Conservation (phyloP, 2,329 filamentous ascomycete species). For the Ambrosiella beaveri region DNA sequence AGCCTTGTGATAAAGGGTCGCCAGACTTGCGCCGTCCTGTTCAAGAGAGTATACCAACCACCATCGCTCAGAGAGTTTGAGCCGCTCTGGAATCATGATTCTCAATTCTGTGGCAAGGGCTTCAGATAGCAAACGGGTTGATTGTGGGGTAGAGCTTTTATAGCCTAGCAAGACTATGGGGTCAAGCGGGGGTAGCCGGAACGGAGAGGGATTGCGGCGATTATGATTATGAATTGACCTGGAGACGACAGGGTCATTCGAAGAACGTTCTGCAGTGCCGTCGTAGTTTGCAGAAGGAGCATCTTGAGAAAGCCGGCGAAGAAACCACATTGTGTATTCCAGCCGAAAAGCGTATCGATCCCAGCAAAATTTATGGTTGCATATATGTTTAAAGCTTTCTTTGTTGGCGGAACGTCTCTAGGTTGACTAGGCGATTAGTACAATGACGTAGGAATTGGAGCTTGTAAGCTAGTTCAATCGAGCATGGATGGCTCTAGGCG, state of each 20-base stretch:
- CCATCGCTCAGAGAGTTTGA: conserved; percentile 83
- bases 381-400: background rate
- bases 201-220: conserved; percentile 52
- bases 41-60: conserved; percentile 74
- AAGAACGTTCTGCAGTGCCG: conserved; percentile 15
- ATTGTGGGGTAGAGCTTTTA: conserved; percentile 37
- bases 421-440: background rate
- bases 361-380: too few species aligned
- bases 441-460: background rate
- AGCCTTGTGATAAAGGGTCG: conserved; percentile 70
- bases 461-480: too few species aligned
- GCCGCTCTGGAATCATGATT: conserved; percentile 65
- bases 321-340: conserved; percentile 8
- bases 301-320: conserved; percentile 12
- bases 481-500: too few species aligned
- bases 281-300: conserved; percentile 1
- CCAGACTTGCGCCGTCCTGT: conserved; percentile 74
- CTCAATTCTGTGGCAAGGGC: conserved; percentile 84
- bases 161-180: conserved; percentile 57
- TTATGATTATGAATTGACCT: background rate
- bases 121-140: conserved; percentile 49
- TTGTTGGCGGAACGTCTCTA: background rate
- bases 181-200: conserved; percentile 76
- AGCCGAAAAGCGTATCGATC: background rate
- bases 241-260: background rate